Evolutionary conservation across 2,329 filamentous ascomycete genomes (phyloP), one percentile per base, ranked within the genome.

Genomic region (Aspergillus flavus): DNA sequence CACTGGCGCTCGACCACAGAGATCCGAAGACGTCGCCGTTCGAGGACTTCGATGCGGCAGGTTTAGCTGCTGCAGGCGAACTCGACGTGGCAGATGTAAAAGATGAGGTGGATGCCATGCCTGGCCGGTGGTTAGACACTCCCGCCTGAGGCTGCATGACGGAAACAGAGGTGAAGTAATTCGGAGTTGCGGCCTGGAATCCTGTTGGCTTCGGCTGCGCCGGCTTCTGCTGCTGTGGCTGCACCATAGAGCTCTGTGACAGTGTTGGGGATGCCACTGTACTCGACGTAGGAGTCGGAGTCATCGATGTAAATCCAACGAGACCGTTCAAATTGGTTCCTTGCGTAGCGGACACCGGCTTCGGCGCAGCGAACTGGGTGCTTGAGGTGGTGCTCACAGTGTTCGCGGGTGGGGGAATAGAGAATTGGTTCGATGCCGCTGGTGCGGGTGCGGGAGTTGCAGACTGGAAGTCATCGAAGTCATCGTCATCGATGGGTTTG

Each of bases 401-500:
- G 32, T 84, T 80, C 23, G 84, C 77, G 45, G 84, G 78, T 21
- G 83, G 76, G 26, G 77, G 67, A 52, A 83, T 77, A 16, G 73
- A 69, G 59, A 81, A 77, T 36, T 77, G 75, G 58, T 75, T 74
- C 28, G 78, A 72, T 26, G 76, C 73, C 9, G 76, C 64, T 23
- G 75, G 69, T 30, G 75, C 65, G n/a, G 73, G 78, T 16, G 82
- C 73, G 30, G 87, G 81, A 3, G 91, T 82, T 16, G 94, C 94
- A 23, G 93, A 96, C 78, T 97, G 93, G 84, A 98, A 98, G 75
- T 99, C 95, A 75, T 98, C 95, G 73, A 98, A 98, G 45, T 70
- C 95, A 69, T 97, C 94, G 67, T 97, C 94, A 58, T 87, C 88
- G 48, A 82, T 82, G 34, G 79, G 78, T 19, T 79, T 72, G 50